phyloP scores from a whole-genome alignment of 345 rosid genomes.

The Geranium brycei region DNA sequence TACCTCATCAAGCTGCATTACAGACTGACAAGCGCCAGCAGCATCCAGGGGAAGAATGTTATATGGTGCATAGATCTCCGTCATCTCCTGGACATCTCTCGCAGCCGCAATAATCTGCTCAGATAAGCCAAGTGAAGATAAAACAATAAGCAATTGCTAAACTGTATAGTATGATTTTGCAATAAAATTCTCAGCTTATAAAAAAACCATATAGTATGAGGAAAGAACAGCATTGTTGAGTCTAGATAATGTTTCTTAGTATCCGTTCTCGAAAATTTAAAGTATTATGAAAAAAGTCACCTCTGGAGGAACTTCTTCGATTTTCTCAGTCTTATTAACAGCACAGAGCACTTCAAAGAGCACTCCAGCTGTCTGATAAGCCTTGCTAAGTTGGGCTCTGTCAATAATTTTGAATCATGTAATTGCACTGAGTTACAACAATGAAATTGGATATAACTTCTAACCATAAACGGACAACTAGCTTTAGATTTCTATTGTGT shows the following conservation, averaged over 20 bases:
- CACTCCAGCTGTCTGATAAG: conserved; percentile 95
- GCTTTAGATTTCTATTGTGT: not conserved
- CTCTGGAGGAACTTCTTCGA: conserved; percentile 99
- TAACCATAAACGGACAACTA: not conserved
- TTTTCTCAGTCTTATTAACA: conserved; percentile 88
- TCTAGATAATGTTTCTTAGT: too few species aligned
- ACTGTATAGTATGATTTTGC: too few species aligned
- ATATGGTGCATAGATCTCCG: conserved; percentile 88
- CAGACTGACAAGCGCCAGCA: conserved; percentile 87
- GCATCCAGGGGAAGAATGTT: conserved; percentile 93
- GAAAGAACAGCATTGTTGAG: too few species aligned
- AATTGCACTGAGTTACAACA: not conserved
- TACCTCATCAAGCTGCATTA: conserved; percentile 96
- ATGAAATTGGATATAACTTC: not conserved
- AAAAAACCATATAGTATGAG: too few species aligned
- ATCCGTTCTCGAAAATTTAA: too few species aligned
- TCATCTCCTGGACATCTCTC: conserved; percentile 95
- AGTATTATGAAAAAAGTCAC: conserved; percentile 15
- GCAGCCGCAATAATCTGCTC: conserved; percentile 94
- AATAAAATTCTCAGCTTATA: too few species aligned
- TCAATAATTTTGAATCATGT: conserved; percentile 11
- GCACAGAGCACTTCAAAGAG: conserved; percentile 97
- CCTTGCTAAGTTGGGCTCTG: conserved; percentile 99
- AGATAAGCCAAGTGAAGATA: not conserved
- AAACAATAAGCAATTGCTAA: not conserved